phyloP scores from a whole-genome alignment of 169 alveolate genomes.

The Plasmodium ovale region DNA sequence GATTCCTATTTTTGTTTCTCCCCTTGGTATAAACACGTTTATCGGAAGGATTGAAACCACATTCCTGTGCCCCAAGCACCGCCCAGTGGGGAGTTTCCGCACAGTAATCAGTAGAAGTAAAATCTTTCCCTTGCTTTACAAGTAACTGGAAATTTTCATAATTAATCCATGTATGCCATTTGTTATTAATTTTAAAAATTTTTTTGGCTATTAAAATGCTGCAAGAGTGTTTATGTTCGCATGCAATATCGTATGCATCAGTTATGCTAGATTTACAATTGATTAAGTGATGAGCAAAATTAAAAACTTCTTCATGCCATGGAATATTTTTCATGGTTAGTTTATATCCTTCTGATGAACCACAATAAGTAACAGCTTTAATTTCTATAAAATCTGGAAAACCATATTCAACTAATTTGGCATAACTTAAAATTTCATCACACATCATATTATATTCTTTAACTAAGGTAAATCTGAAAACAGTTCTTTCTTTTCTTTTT shows the following conservation, averaged over 20 bases:
- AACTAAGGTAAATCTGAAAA: constrained; percentile 88
- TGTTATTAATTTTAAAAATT: constrained; percentile 83
- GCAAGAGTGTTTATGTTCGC: constrained; percentile 92
- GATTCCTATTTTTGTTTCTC: constrained; percentile 25
- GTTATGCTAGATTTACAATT: constrained; percentile 53
- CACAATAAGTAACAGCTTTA: constrained; percentile 93
- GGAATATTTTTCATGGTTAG: constrained; percentile 89
- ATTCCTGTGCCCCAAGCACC: constrained; percentile 86
- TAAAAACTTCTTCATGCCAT: constrained; percentile 88
- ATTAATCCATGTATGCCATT: constrained; percentile 93
- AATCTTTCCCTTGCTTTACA: constrained; percentile 80
- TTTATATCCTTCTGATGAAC: constrained; percentile 87
- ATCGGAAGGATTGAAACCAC: constrained; percentile 90
- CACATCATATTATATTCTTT: constrained; percentile 83
- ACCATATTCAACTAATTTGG: constrained; percentile 84
- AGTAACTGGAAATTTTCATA: constrained; percentile 87
- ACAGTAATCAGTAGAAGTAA: constrained; percentile 87
- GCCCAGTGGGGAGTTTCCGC: constrained; percentile 92
- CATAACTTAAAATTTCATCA: constrained; percentile 84
- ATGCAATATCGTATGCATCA: constrained; percentile 87
- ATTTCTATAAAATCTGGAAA: constrained; percentile 91
- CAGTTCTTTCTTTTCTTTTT: constrained; percentile 88
- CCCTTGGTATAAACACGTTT: constrained; percentile 80
- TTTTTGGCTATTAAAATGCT: constrained; percentile 86
- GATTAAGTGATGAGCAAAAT: constrained; percentile 75